Percentiles rank a stretch among this genome's conserved stretches.
Evolutionary conservation across 73 alveolate genomes (phyloP).

Genomic region (Paramecium pentaurelia): DNA sequence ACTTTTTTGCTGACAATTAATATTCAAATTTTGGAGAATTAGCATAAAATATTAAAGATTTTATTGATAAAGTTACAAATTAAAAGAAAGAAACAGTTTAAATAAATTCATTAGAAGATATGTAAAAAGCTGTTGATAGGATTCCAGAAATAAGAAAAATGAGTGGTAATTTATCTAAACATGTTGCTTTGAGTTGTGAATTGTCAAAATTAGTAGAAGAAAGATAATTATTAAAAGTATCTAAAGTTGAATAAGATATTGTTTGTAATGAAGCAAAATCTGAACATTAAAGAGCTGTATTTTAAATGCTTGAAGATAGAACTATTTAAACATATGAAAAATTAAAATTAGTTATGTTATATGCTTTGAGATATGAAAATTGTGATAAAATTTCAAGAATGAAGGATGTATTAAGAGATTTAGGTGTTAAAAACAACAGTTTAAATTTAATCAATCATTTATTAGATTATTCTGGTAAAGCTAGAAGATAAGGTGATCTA

Average conservation of each 20-base stretch:
- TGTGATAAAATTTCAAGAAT: constrained; percentile 73
- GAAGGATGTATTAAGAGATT: constrained; percentile 68
- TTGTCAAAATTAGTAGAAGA: constrained; percentile 79
- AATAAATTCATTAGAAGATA: constrained; percentile 56
- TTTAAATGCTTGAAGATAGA: constrained; percentile 63
- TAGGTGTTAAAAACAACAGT: constrained; percentile 67
- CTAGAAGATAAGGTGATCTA: constrained; percentile 74
- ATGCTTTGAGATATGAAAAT: constrained; percentile 84
- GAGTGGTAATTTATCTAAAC: constrained; percentile 83
- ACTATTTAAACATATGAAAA: constrained; percentile 73
- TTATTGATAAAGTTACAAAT: constrained; percentile 61
- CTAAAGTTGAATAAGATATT: constrained; percentile 86
- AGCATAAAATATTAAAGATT: constrained; percentile 79
- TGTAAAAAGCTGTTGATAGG: constrained; percentile 54
- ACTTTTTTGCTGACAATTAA: constrained; percentile 73
- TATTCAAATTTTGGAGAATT: constrained; percentile 91
- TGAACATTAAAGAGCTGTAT: constrained; percentile 62
- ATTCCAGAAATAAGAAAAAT: constrained; percentile 53
- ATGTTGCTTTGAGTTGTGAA: constrained; percentile 88
- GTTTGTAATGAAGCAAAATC: constrained; percentile 76
- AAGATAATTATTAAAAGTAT: constrained; percentile 72
- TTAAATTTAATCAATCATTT: constrained; percentile 69
- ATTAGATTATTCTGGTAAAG: constrained; percentile 79
- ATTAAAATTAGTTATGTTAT: constrained; percentile 81
- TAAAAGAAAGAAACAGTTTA: constrained; percentile 40